Evolutionary conservation across 805 yeast genomes (phyloP), one percentile per base, ranked within the genome.

Genomic region (Metschnikowia anglica): DNA sequence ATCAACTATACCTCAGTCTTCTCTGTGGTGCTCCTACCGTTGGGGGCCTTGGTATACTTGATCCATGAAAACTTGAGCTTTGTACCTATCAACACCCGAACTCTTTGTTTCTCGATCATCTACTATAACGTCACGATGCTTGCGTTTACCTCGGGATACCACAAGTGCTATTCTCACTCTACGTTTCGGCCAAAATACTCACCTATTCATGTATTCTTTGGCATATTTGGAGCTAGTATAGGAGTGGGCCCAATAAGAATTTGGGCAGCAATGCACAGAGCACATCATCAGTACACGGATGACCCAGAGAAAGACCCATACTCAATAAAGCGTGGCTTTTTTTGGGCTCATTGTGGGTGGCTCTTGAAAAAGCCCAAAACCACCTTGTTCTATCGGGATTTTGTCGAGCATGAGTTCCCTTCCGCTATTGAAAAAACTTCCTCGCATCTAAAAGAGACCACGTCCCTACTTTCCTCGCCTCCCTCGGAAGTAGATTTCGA

Each of bases 291-390:
- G 45, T 86, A 77, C 62, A 83, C 93, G 32, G 74, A 70, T 47
- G 96, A 90, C 59, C 84, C 95, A 0, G 95, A 87, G 47, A 75
- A 77, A 55, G 98, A 90, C 62, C 97, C 98, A 1, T 88, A 87
- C 64, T 81, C 81, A 56, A 83, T 85, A 28, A 78, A 90, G 58
- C 75, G 85, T 46, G 97, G 97, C 0, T 74, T 88, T 54, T 65
- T 77, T 55, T 89, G 80, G 77, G 80, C 91, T 25, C 96, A 89
- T 65, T 71, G 88, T 66, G 97, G 97, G 3, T 90, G 96, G 95
- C 75, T 86, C 67, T 59, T 88, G 25, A 70, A 83, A 46, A 75
- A 74, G 52, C 89, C 87, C 51, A 69, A 68, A 39, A 54, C 56
- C 16, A 49, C 50, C 5, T 48, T 58, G 0, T 68, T 68, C 41